Evolutionary conservation across 108 stramenopile genomes (phyloP).

Genomic region (Mediolabrus comicus): DNA sequence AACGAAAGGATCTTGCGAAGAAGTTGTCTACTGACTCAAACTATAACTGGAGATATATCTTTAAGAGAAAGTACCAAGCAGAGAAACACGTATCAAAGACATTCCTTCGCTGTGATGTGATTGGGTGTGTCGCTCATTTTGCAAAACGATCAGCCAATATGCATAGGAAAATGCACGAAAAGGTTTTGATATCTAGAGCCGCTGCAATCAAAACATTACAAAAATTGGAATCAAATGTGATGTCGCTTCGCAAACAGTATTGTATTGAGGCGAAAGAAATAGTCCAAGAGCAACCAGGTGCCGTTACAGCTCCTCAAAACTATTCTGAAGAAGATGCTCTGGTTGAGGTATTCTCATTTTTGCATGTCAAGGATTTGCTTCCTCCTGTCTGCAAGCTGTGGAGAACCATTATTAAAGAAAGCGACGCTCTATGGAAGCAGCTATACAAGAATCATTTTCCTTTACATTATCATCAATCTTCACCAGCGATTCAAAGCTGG

Average conservation of each 20-base stretch:
- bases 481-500: background rate
- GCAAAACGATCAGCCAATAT: background rate
- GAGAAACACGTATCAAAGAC: slow-evolving; percentile 10
- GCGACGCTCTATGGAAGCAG: slow-evolving; percentile 19
- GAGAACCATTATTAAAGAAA: slow-evolving; percentile 11
- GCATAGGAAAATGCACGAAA: background rate
- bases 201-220: background rate
- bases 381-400: slow-evolving; percentile 40
- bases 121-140: background rate
- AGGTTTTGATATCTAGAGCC: background rate
- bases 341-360: slow-evolving; percentile 21
- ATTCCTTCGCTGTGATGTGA: background rate
- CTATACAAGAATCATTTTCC: slow-evolving; percentile 36
- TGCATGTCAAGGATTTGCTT: slow-evolving; percentile 29
- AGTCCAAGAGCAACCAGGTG: background rate
- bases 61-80: slow-evolving; percentile 17
- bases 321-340: slow-evolving; percentile 9
- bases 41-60: slow-evolving; percentile 39
- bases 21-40: background rate
- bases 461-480: slow-evolving; percentile 3
- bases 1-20: slow-evolving; percentile 6
- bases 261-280: background rate
- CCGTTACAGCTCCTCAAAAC: background rate
- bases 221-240: background rate
- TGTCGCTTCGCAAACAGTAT: background rate